Evolutionary conservation across 352 stramenopile species (phyloP), one percentile per base, ranked within the genome.

Genomic region (Stramenopiles sp.): DNA sequence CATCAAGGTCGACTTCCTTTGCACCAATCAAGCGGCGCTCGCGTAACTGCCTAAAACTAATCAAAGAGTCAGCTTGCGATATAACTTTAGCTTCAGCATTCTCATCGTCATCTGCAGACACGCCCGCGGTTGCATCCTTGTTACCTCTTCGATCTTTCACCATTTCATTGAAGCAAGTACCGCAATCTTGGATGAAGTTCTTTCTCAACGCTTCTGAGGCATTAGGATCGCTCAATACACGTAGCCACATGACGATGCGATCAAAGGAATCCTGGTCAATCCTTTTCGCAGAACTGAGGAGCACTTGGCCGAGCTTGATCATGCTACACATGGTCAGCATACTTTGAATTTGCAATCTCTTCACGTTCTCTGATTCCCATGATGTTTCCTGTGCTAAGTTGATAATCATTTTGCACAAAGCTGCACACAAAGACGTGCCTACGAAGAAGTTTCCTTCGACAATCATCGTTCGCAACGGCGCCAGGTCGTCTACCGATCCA

Each of bases 401-500:
- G 0, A 99, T 85, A 80, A 91, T 95, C 76, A 99, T 88, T 87
- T 99, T 99, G 7, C 95, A 99, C 44, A 99, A 86, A 44, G 92
- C 94, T 7, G 91, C 92, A 22, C 91, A 90, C 25, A 98, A 87
- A 22, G 94, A 92, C 71, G 95, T 91, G 30, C 92, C 96, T 7
- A 99, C 85, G 86, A 99, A 99, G 81, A 98, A 97, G 84, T 99
- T 96, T 22, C 96, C 95, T 31, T 88, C 85, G 82, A 90, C 82
- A 83, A 95, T 85, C 82, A 94, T 88, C 81, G 75, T 30, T 27
- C 84, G 30, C 0, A 87, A 67, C 44, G 39, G 33, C 39, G 86
- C 86, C 39, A 92, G 89, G n/a, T 93, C 88, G 39, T 92, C 90
- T 32, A 86, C 81, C 0, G 83, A 80, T 0, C 83, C 81, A 30